These are phyloP conservation scores for Gonium pectorale DNA, from an alignment of 139 green algal species.

Conservation along the genomic window DNA sequence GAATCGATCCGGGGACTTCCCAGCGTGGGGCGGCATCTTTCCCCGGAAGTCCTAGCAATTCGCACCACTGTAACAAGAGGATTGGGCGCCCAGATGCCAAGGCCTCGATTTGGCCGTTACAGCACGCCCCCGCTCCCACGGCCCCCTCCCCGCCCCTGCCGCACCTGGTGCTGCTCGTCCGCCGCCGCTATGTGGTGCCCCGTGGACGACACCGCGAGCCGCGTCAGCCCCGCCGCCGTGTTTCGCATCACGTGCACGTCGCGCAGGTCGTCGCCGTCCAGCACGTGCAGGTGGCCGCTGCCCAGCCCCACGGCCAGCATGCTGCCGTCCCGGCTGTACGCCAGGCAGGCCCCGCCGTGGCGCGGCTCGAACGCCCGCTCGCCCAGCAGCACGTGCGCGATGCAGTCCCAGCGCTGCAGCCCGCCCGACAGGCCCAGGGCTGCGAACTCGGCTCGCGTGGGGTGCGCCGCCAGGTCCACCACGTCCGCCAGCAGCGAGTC, in stretches of 20 bases:
- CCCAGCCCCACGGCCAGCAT: conserved; percentile 57
- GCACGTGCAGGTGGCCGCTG: conserved; percentile 54
- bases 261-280: conserved; percentile 30
- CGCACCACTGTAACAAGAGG: no score
- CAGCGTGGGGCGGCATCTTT: no score
- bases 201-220: conserved; percentile 38
- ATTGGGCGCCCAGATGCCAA: no score
- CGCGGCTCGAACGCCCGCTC: conserved; percentile 27
- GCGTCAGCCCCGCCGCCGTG: conserved; percentile 33
- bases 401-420: conserved; percentile 67
- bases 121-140: not conserved
- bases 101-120: no score
- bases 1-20: no score
- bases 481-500: conserved; percentile 51
- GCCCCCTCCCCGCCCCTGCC: not conserved
- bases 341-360: conserved; percentile 2
- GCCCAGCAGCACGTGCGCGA: conserved; percentile 40
- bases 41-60: no score
- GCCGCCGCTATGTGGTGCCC: conserved; percentile 60
- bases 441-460: conserved; percentile 55
- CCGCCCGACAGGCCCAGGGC: conserved; percentile 43
- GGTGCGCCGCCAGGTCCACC: conserved; percentile 60
- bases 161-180: conserved; percentile 45
- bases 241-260: conserved; percentile 52
- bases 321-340: conserved; percentile 56